Percentiles rank a stretch among this genome's conserved stretches.
Conservation (phyloP, 352 stramenopile genomes). For the Phytophthora idaei region DNA sequence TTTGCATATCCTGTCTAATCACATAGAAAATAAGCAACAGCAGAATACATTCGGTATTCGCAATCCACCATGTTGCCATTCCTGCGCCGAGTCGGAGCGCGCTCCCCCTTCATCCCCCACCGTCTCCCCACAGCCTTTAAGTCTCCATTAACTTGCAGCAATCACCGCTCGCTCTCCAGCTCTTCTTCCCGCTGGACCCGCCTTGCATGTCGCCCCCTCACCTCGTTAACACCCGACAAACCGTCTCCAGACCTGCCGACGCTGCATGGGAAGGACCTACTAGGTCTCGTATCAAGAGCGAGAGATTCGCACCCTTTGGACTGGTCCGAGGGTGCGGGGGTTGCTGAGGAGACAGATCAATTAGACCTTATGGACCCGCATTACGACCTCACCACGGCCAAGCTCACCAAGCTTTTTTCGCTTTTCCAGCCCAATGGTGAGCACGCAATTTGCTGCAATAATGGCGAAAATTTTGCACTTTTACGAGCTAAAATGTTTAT, state of each 20-base stretch:
- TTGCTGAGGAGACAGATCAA: constrained; percentile 49
- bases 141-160: neutral
- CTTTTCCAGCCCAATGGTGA: constrained; percentile 67
- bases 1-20: neutral
- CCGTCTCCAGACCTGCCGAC: constrained; percentile 29
- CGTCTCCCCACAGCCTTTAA: neutral
- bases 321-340: constrained; percentile 56
- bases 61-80: neutral
- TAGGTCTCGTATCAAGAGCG: constrained; percentile 62
- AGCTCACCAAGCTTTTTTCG: constrained; percentile 72
- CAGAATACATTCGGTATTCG: no score
- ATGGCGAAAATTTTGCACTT: neutral
- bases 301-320: constrained; percentile 61
- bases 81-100: neutral
- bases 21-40: neutral
- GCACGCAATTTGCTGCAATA: constrained; percentile 4
- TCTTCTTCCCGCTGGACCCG: neutral
- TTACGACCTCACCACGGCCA: constrained; percentile 82
- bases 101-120: neutral
- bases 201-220: constrained; percentile 15
- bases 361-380: constrained; percentile 83
- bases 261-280: constrained; percentile 70
- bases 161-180: neutral
- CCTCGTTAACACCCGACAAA: constrained; percentile 24
- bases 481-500: constrained; percentile 4